phyloP scores from a whole-genome alignment of 2,329 filamentous ascomycete species.

The Botryotinia convoluta region DNA sequence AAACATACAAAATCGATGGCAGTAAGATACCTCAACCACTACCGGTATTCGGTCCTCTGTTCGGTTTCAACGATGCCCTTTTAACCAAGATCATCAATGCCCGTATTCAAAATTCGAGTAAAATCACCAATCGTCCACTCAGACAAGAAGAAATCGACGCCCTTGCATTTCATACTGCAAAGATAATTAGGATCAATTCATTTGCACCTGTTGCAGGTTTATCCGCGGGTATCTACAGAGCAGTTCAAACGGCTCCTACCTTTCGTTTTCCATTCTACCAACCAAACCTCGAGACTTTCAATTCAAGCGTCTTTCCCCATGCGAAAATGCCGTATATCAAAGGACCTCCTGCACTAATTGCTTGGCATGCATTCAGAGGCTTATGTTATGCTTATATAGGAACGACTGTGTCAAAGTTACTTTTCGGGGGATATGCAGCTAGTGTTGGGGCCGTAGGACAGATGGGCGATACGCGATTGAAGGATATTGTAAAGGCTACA shows the following conservation, averaged over 20 bases:
- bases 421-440: constrained; percentile 33
- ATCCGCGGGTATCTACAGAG: constrained; percentile 31
- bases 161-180: constrained; percentile 33
- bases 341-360: constrained; percentile 23
- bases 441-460: constrained; percentile 32
- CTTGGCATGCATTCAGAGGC: constrained; percentile 32
- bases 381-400: constrained; percentile 31
- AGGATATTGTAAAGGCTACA: constrained; percentile 23
- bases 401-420: constrained; percentile 23
- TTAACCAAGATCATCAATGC: not conserved
- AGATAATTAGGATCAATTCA: constrained; percentile 32
- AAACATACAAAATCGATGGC: constrained; percentile 17
- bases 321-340: constrained; percentile 21
- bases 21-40: constrained; percentile 31
- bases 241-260: constrained; percentile 26
- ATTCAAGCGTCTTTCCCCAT: constrained; percentile 26
- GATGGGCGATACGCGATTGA: constrained; percentile 33
- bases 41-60: constrained; percentile 30
- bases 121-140: constrained; percentile 24
- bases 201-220: constrained; percentile 31
- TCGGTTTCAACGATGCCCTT: constrained; percentile 29
- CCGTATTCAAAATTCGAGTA: not conserved
- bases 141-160: constrained; percentile 35
- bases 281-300: constrained; percentile 33
- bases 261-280: constrained; percentile 37